Conservation (phyloP, 2,329 filamentous ascomycete species). For the Xylariaceae sp. region DNA sequence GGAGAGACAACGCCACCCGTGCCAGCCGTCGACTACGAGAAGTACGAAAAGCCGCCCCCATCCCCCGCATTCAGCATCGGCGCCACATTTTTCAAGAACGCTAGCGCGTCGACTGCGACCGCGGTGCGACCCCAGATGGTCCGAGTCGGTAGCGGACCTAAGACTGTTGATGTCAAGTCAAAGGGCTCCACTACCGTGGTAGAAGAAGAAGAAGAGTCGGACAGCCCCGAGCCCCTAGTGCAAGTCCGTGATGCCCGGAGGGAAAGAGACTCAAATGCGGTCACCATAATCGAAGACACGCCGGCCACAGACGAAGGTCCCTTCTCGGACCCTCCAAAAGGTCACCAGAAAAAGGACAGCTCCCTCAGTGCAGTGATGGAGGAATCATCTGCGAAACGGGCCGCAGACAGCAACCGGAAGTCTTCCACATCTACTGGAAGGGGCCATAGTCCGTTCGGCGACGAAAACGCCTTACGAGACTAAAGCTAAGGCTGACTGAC, state of each 20-base stretch:
- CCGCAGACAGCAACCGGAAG: conserved; percentile 41
- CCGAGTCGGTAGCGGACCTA: conserved; percentile 54
- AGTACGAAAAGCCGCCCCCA: conserved; percentile 49
- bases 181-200: conserved; percentile 28
- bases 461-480: conserved; percentile 38
- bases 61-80: conserved; percentile 66
- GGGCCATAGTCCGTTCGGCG: conserved; percentile 37
- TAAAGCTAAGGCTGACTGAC: conserved; percentile 17
- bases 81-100: conserved; percentile 69
- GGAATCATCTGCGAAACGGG: conserved; percentile 50
- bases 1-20: conserved; percentile 67
- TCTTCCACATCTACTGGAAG: conserved; percentile 25
- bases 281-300: conserved; percentile 55
- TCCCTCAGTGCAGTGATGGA: conserved; percentile 60
- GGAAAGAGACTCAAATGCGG: conserved; percentile 45
- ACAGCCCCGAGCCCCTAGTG: conserved; percentile 23
- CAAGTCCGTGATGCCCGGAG: conserved; percentile 14
- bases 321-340: conserved; percentile 58
- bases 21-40: conserved; percentile 68
- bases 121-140: conserved; percentile 63
- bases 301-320: conserved; percentile 57
- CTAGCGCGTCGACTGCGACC: conserved; percentile 59
- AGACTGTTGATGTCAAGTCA: conserved; percentile 41
- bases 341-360: conserved; percentile 43
- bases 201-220: conserved; percentile 18